Evolutionary conservation across 441 rosid genomes (phyloP), one percentile per base, ranked within the genome.

Genomic region (Gossypium trilobum): DNA sequence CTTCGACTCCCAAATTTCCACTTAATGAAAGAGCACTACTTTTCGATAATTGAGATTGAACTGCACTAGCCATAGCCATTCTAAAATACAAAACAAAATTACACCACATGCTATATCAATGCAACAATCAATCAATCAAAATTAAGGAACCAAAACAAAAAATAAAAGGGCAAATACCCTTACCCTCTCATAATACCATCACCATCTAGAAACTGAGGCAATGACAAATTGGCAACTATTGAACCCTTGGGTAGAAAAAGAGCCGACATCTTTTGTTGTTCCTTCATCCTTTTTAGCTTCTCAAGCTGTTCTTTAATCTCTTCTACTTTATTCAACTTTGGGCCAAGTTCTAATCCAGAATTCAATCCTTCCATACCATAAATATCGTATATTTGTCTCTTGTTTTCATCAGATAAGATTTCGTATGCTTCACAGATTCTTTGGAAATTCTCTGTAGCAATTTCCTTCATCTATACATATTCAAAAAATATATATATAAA

Each of bases 101-200:
- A 68, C 36, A 19, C 17, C 33, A 77, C 3, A 23, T 14, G 4
- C 10, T 42, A 67, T 2, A 59, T 5, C 29, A 72, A 48, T 44
- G 14, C 52, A 42, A 42, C 33, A 3, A 64, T 29, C 33, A 44
- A 22, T 65, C 55, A 22, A 65, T 20, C 27, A 66, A 22, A 39
- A 29, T 4, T 61, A 74, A 72, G 4, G 33, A 29, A 29, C 33
- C 33, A 31, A 67, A 0, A 42, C n/a, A 36, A 51, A 0, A 1
- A 33, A 19, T 10, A 39, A 1, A 13, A 13, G 59, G 57, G 57
- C 22, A 42, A 19, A 29, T 29, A 29, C 33, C 33, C 33, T 29
- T 90, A 95, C 99, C 99, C 96, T 85, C 83, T 78, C 91, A 95
- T 86, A 72, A 95, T 79, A 85, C 98, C 93, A 85, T 88, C 84